Evolutionary conservation across 2,329 filamentous ascomycete genomes (phyloP).

Genomic region (Septoria linicola): DNA sequence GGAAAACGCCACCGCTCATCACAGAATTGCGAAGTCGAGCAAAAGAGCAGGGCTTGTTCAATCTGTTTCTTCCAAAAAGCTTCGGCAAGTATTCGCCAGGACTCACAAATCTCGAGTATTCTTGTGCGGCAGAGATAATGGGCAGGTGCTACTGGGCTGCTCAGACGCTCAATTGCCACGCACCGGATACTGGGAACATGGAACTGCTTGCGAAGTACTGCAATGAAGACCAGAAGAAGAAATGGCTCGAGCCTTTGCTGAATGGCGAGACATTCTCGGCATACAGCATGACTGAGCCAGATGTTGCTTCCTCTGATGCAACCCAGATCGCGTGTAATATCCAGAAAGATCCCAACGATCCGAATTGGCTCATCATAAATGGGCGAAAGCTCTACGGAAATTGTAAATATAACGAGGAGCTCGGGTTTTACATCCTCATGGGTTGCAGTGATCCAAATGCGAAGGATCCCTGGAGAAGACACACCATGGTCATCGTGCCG

Average conservation of each 20-base stretch:
- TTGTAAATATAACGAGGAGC: constrained; percentile 86
- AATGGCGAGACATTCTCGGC: constrained; percentile 49
- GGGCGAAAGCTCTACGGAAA: constrained; percentile 99
- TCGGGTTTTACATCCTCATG: constrained; percentile 91
- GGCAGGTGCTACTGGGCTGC: constrained; percentile 48
- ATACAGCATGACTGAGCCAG: constrained; percentile 53
- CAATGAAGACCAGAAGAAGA: constrained; percentile 48
- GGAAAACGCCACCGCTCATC: constrained; percentile 27
- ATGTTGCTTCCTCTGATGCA: constrained; percentile 49
- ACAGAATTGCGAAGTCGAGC: constrained; percentile 25
- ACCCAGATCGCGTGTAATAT: constrained; percentile 50
- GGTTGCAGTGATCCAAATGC: constrained; percentile 80
- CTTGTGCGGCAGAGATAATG: constrained; percentile 50
- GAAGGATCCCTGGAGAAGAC: constrained; percentile 76
- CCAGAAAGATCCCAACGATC: constrained; percentile 74
- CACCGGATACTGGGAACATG: constrained; percentile 51
- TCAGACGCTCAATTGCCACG: constrained; percentile 39
- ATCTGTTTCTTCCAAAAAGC: constrained; percentile 29
- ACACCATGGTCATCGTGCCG: constrained; percentile 90
- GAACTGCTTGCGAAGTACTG: constrained; percentile 53
- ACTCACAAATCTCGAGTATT: constrained; percentile 49
- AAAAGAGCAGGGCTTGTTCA: constrained; percentile 28
- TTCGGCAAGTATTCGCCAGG: constrained; percentile 42
- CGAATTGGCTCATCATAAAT: constrained; percentile 85
- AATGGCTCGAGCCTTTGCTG: constrained; percentile 49